Conservation (phyloP, 1,284 basidiomycete species). For the Fereydounia khargensis region DNA sequence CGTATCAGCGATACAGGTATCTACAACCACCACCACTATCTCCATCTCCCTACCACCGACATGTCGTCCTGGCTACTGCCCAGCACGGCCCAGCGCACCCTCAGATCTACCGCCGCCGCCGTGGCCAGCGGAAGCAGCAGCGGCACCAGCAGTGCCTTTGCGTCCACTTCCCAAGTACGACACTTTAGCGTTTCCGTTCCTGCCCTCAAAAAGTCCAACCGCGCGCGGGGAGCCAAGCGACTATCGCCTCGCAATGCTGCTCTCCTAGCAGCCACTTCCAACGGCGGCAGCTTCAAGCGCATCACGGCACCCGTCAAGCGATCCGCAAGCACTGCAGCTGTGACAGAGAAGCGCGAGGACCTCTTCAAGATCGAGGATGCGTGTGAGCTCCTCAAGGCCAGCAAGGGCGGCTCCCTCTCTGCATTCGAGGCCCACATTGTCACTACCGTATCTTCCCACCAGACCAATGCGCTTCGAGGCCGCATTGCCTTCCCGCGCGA, state of each 20-base stretch:
- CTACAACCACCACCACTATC: too few relatives aligned
- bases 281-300: too few relatives aligned
- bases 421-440: conserved; percentile 55
- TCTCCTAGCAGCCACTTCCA: conserved; percentile 13
- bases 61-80: too few relatives aligned
- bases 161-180: conserved; percentile 13
- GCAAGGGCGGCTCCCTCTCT: conserved; percentile 31
- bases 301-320: too few relatives aligned
- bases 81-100: too few relatives aligned
- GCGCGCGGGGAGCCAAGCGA: conserved; percentile 32
- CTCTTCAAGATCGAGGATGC: conserved; percentile 31
- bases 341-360: conserved; percentile 24
- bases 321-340: too few relatives aligned
- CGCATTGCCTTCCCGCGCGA: conserved; percentile 46
- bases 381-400: conserved; percentile 21
- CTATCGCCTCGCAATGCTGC: conserved; percentile 32
- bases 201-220: conserved; percentile 30
- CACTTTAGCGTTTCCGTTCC: conserved; percentile 21
- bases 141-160: too few relatives aligned
- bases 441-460: conserved; percentile 49
- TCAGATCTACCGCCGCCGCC: too few relatives aligned
- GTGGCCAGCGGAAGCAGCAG: too few relatives aligned
- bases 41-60: too few relatives aligned
- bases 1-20: too few relatives aligned
- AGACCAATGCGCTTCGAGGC: conserved; percentile 53